phyloP scores from a whole-genome alignment of 306 rosid genomes.

The Quercus suber region DNA sequence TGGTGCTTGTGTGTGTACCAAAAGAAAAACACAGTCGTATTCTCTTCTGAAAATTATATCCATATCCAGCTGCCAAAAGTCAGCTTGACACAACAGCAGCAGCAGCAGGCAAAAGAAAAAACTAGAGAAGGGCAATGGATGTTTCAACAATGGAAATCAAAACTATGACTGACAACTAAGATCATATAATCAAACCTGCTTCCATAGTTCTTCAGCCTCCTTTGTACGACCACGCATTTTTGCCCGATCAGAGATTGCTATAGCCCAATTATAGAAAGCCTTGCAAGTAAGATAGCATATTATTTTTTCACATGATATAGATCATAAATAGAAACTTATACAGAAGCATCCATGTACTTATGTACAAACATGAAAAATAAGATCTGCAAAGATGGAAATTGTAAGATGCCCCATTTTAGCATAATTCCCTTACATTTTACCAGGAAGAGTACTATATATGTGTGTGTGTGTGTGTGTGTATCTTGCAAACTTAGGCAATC shows the following conservation, averaged over 20 bases:
- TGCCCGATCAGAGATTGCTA: constrained; percentile 98
- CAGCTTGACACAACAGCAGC: constrained; percentile 1
- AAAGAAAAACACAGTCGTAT: too few species aligned
- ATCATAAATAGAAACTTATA: not conserved
- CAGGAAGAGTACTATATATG: not conserved
- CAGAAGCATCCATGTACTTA: not conserved
- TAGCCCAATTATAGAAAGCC: constrained; percentile 99
- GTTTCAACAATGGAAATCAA: constrained; percentile 1
- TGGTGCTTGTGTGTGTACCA: too few species aligned
- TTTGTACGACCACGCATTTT: constrained; percentile 99
- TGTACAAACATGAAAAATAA: not conserved
- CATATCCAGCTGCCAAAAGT: constrained; percentile 1
- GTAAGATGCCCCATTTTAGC: not conserved
- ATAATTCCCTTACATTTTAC: not conserved
- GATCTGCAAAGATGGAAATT: not conserved
- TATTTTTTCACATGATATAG: constrained; percentile 1
- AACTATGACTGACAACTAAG: constrained; percentile 22
- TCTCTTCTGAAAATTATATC: constrained; percentile 4
- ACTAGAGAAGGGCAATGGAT: not conserved
- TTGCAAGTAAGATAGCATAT: constrained; percentile 6
- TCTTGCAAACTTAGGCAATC: not conserved
- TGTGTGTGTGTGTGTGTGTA: too few species aligned
- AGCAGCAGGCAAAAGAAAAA: constrained; percentile 11
- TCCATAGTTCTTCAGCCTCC: constrained; percentile 99
- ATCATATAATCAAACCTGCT: constrained; percentile 63